Conservation (phyloP, 345 rosid genomes). For the Litchi chinensis region DNA sequence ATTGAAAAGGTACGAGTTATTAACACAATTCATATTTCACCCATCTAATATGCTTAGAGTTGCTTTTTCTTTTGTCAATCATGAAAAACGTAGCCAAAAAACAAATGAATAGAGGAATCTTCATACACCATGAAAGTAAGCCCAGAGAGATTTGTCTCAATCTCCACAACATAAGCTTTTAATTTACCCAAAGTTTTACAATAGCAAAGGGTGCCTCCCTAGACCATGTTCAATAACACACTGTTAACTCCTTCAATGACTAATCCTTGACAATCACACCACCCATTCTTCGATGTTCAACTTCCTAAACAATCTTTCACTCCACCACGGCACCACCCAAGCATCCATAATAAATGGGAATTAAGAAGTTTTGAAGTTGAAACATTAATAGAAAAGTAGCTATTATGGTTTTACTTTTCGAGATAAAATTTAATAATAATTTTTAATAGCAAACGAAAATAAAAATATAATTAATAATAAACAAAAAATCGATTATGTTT, state of each 20-base stretch:
- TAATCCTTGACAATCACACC: not conserved
- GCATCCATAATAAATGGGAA: not conserved
- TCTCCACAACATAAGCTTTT: not conserved
- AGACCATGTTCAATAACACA: not conserved
- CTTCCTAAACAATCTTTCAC: not conserved
- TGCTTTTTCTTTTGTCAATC: not conserved
- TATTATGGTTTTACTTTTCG: not conserved
- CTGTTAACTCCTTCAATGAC: not conserved
- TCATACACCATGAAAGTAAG: not conserved
- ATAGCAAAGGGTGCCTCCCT: not conserved
- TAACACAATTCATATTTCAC: not conserved
- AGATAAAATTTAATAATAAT: not conserved
- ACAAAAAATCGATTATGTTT: too few relatives aligned
- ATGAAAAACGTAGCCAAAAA: not conserved
- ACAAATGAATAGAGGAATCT: conserved; percentile 11
- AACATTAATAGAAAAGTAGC: too few relatives aligned
- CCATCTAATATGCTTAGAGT: not conserved
- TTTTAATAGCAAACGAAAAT: too few relatives aligned
- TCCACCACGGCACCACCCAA: not conserved
- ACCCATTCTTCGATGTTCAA: not conserved
- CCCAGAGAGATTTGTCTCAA: not conserved
- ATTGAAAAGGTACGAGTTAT: not conserved
- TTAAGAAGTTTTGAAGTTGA: not conserved
- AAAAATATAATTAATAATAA: too few relatives aligned
- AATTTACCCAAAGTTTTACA: not conserved